Base-by-base conservation (phyloP, 2,329 filamentous ascomycete species). In the Pyricularia pennisetigena region DNA sequence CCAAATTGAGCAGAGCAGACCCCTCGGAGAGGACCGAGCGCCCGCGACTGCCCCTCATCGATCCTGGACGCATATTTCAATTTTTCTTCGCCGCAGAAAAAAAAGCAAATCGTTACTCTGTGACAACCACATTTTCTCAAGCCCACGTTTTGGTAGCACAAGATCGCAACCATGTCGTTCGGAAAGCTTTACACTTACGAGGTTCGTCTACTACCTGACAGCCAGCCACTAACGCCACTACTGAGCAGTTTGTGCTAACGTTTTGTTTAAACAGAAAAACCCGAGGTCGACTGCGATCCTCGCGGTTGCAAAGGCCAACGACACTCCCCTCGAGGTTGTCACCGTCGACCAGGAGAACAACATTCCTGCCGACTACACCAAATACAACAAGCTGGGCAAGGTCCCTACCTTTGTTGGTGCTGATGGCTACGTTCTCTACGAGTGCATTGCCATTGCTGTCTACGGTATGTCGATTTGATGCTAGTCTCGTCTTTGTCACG, bases 271-370 rank as follows among this genome's bases (percentile, higher is more conserved):
- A 68, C 78, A 97, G 94, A 87, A 86, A 79, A 97, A 97, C 88
- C 85, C 91, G 82, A 94, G 94, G 85, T 91, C 90, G 81, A 91
- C 90, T 77, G 89, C 90, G 80, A 91, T 97, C 82, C 88, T 90
- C 80, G 94, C 92, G 76, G 92, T 97, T 78, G 95, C 95, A 76
- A 98, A 99, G 90, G 93, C 93, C 84, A 98, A 98, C 84, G 89
- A 91, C 80, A 88, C 99, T 79, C 93, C 98, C 73, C 81, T 99
- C 75, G 93, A 97, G 82, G 81, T 94, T 73, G 90, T 95, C 74
- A 82, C 91, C 76, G 90, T 88, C 72, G 83, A 90, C 79, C 84
- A 86, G 71, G 81, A 80, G 72, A 26, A 23, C 7, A 89, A 88
- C 76, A 82, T 90, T 74, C 85, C 86, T 73, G 80, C 84, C 72